Conservation (phyloP, 2,329 filamentous ascomycete species). For the Aschersonia sp. region DNA sequence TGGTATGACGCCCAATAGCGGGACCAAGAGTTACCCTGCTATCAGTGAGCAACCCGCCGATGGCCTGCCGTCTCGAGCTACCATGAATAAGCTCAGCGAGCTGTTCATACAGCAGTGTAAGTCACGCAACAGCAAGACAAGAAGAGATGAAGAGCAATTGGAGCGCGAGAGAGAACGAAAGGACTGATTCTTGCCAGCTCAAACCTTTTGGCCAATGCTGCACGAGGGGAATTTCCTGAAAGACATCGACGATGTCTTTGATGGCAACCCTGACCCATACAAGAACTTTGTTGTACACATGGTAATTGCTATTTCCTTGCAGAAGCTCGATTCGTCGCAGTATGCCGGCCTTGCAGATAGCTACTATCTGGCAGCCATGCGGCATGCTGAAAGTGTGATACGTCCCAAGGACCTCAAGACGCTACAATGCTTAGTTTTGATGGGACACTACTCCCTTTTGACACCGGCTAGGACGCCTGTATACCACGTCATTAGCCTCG, state of each 20-base stretch:
- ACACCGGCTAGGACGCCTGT: slow-evolving; percentile 86
- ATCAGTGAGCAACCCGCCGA: slow-evolving; percentile 73
- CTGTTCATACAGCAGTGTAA: slow-evolving; percentile 75
- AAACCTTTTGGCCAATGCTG: slow-evolving; percentile 74
- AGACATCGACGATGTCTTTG: slow-evolving; percentile 71
- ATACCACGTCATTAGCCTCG: slow-evolving; percentile 85
- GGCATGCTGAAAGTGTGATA: slow-evolving; percentile 68
- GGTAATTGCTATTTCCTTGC: slow-evolving; percentile 87
- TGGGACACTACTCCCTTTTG: slow-evolving; percentile 82
- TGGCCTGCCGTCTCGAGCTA: slow-evolving; percentile 55
- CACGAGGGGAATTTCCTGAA: slow-evolving; percentile 68
- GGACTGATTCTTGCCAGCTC: slow-evolving; percentile 36
- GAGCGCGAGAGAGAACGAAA: too few species aligned
- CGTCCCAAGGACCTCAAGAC: slow-evolving; percentile 83
- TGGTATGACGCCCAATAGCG: slow-evolving; percentile 33
- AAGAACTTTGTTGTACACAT: slow-evolving; percentile 82
- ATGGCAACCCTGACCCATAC: slow-evolving; percentile 61
- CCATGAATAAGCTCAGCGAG: slow-evolving; percentile 68
- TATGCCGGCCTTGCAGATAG: slow-evolving; percentile 92
- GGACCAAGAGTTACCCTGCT: slow-evolving; percentile 81
- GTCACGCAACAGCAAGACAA: slow-evolving; percentile 6
- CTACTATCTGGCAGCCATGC: slow-evolving; percentile 84
- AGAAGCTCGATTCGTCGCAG: slow-evolving; percentile 66
- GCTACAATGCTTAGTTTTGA: slow-evolving; percentile 74
- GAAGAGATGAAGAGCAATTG: too few species aligned